Evolutionary conservation across 1,284 basidiomycete species (phyloP).

Genomic region (Uromyces viciae-fabae): DNA sequence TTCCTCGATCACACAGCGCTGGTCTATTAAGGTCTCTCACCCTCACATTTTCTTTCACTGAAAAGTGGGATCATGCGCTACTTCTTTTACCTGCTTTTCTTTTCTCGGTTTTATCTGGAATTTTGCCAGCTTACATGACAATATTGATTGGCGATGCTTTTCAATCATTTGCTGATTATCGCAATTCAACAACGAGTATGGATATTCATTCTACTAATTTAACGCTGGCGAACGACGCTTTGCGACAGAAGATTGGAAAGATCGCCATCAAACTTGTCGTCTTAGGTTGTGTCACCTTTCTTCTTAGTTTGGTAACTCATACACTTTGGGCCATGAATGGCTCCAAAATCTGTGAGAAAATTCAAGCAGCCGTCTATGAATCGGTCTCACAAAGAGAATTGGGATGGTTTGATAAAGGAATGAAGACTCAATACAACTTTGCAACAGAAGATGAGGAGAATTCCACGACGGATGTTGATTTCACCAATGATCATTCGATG

Average conservation of each 20-base stretch:
- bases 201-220: background rate
- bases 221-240: constrained; percentile 52
- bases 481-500: constrained; percentile 54
- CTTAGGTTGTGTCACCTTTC: constrained; percentile 67
- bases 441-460: constrained; percentile 57
- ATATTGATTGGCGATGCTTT: constrained; percentile 80
- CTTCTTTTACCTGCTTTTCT: constrained; percentile 67
- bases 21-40: constrained; percentile 44
- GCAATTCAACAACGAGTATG: constrained; percentile 57
- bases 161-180: constrained; percentile 66
- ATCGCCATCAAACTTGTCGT: constrained; percentile 68
- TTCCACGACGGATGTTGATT: constrained; percentile 56
- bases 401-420: constrained; percentile 52
- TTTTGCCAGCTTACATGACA: constrained; percentile 89
- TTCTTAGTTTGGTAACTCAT: constrained; percentile 70
- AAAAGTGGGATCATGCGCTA: constrained; percentile 47
- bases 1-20: background rate
- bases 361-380: constrained; percentile 68
- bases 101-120: constrained; percentile 68
- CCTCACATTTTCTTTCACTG: constrained; percentile 49
- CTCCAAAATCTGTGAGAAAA: constrained; percentile 69
- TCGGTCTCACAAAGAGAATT: constrained; percentile 61
- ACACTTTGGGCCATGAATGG: constrained; percentile 82
- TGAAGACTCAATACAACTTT: constrained; percentile 43
- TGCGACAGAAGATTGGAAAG: constrained; percentile 64